Evolutionary conservation across 2,329 filamentous ascomycete species (phyloP).

Genomic region (Ophidiomyces ophidiicola): DNA sequence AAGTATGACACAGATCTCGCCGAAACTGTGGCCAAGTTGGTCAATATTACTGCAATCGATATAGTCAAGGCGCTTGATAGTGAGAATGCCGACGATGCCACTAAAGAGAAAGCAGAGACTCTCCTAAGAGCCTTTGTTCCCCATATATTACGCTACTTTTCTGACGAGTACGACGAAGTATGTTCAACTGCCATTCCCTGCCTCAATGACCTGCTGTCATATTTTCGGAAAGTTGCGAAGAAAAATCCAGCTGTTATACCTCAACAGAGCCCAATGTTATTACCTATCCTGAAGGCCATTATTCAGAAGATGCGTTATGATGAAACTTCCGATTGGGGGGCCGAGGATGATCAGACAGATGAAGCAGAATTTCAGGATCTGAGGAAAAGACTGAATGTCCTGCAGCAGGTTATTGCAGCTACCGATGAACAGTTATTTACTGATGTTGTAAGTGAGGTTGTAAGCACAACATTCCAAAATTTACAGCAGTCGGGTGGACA

Average conservation of each 20-base stretch:
- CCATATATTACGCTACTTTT: conserved; percentile 83
- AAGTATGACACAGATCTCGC: conserved; percentile 92
- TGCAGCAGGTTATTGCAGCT: conserved; percentile 85
- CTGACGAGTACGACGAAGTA: conserved; percentile 95
- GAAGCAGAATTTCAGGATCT: conserved; percentile 96
- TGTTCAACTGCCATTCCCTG: conserved; percentile 92
- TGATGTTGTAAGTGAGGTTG: conserved; percentile 72
- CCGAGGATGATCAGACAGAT: conserved; percentile 87
- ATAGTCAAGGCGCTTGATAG: conserved; percentile 78
- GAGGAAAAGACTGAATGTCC: conserved; percentile 72
- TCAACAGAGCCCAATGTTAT: conserved; percentile 69
- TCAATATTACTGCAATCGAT: conserved; percentile 80
- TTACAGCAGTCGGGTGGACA: conserved; percentile 59
- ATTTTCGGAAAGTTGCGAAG: conserved; percentile 68
- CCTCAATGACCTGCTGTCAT: conserved; percentile 81
- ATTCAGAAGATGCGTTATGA: conserved; percentile 96
- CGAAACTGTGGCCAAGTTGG: conserved; percentile 86
- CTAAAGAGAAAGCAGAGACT: conserved; percentile 63
- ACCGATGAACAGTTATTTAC: conserved; percentile 84
- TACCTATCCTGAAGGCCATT: conserved; percentile 80
- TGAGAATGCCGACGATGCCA: conserved; percentile 46
- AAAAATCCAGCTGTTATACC: conserved; percentile 51
- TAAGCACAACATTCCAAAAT: conserved; percentile 76
- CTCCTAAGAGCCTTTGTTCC: conserved; percentile 75
- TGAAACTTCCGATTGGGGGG: conserved; percentile 83